A percentile compares a stretch with the other conserved stretches of the same genome.
Evolutionary conservation across 768 basidiomycete genomes (phyloP).

Genomic region (Dioszegia aurantiaca): DNA sequence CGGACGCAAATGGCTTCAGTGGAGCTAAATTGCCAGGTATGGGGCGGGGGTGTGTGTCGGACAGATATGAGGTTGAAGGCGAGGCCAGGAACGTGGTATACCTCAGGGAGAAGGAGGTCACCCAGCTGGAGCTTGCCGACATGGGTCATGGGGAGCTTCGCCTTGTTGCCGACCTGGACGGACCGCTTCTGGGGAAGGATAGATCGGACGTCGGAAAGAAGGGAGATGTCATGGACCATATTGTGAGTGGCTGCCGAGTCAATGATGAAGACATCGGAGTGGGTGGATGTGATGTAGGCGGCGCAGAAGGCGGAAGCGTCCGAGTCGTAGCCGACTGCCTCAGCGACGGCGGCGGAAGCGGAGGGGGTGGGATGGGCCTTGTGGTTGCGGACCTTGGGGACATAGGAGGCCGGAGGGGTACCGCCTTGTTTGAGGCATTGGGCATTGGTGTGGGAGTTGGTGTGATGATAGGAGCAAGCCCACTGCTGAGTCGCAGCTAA

Average conservation of each 20-base stretch:
- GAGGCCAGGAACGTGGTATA: neutral
- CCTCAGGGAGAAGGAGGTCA: neutral
- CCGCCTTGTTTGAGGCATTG: too few relatives aligned
- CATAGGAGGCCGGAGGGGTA: too few relatives aligned
- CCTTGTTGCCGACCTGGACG: neutral
- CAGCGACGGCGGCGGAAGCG: too few relatives aligned
- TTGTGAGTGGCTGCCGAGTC: neutral
- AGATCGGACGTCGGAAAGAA: neutral
- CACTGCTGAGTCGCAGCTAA: too few relatives aligned
- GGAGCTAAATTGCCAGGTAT: too few relatives aligned
- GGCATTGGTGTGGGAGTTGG: too few relatives aligned
- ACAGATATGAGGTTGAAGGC: neutral
- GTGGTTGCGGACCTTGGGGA: too few relatives aligned
- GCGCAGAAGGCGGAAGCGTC: too few relatives aligned
- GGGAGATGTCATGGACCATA: neutral
- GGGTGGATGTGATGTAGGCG: neutral
- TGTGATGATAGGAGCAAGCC: too few relatives aligned
- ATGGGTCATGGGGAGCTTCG: neutral
- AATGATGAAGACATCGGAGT: neutral
- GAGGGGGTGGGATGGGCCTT: too few relatives aligned
- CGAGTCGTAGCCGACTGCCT: too few relatives aligned
- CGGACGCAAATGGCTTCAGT: too few relatives aligned
- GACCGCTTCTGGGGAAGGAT: neutral
- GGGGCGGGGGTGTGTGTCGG: neutral
- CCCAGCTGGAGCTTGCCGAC: conserved; percentile 1